Conservation (phyloP, 1,284 basidiomycete species). For the Nidula niveotomentosa region DNA sequence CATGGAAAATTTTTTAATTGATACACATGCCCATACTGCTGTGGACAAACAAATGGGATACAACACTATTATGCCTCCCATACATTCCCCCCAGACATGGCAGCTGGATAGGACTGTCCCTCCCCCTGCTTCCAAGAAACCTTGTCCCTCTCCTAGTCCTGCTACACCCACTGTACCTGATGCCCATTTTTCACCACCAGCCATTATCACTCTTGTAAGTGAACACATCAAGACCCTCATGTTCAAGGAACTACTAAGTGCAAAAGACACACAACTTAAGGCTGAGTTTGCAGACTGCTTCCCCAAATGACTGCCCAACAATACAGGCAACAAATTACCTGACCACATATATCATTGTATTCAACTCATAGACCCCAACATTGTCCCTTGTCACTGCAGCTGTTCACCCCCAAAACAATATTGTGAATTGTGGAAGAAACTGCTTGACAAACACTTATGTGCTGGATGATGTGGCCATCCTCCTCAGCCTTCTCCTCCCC, state of each 20-base stretch:
- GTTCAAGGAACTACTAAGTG: background rate
- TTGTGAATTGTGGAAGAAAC: conserved; percentile 18
- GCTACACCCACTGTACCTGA: background rate
- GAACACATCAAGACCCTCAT: background rate
- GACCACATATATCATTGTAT: background rate
- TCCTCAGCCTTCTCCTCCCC: conserved; percentile 24
- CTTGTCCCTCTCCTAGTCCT: background rate
- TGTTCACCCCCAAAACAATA: conserved; percentile 10
- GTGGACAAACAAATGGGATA: conserved; percentile 15
- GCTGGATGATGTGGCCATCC: conserved; percentile 22
- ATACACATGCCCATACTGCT: conserved; percentile 16
- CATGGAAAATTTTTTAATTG: conserved; percentile 18
- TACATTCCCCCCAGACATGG: background rate
- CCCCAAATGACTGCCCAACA: background rate
- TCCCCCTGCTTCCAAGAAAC: background rate
- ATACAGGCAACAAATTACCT: too few relatives aligned
- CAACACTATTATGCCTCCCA: conserved; percentile 19
- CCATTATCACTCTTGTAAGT: background rate
- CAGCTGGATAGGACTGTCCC: too few relatives aligned
- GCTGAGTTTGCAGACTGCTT: background rate
- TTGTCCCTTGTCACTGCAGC: background rate
- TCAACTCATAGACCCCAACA: background rate
- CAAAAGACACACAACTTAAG: background rate
- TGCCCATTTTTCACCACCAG: background rate
- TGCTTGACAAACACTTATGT: conserved; percentile 18